Evolutionary conservation across 2,329 filamentous ascomycete genomes (phyloP).

Genomic region (Macrophomina pseudophaseolina): DNA sequence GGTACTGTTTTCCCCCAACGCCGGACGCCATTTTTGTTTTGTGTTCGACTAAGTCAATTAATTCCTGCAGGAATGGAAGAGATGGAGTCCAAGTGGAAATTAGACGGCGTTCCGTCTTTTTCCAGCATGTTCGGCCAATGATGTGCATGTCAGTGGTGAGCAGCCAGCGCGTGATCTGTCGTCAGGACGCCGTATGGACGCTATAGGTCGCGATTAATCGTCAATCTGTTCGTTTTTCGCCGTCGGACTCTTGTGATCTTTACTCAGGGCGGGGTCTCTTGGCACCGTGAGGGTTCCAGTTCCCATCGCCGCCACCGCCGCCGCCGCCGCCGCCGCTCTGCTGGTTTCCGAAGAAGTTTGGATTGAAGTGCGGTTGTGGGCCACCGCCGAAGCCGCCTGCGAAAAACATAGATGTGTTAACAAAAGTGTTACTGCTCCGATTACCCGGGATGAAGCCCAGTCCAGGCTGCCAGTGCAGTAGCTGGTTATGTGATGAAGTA

Average conservation of each 20-base stretch:
- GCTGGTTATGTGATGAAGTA: not conserved
- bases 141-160: not conserved
- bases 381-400: slow-evolving; percentile 65
- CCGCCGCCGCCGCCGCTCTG: slow-evolving; percentile 52
- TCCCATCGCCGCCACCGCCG: slow-evolving; percentile 58
- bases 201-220: not conserved
- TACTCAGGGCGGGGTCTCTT: slow-evolving; percentile 79
- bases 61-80: not conserved
- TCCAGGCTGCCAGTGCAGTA: not conserved
- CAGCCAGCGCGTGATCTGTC: not conserved
- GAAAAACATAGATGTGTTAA: slow-evolving; percentile 14
- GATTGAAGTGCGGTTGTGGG: slow-evolving; percentile 73
- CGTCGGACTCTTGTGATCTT: slow-evolving; percentile 13
- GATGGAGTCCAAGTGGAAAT: not conserved
- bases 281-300: slow-evolving; percentile 80
- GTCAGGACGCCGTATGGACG: not conserved
- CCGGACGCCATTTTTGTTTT: slow-evolving; percentile 18
- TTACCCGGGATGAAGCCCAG: not conserved
- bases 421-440: not conserved
- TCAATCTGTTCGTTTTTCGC: not conserved
- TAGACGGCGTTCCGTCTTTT: not conserved
- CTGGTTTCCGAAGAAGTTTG: slow-evolving; percentile 67
- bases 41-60: not conserved
- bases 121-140: not conserved
- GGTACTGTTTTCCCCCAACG: slow-evolving; percentile 17